phyloP scores from a whole-genome alignment of 257 asterid species.

The Nicotiana sylvestris region DNA sequence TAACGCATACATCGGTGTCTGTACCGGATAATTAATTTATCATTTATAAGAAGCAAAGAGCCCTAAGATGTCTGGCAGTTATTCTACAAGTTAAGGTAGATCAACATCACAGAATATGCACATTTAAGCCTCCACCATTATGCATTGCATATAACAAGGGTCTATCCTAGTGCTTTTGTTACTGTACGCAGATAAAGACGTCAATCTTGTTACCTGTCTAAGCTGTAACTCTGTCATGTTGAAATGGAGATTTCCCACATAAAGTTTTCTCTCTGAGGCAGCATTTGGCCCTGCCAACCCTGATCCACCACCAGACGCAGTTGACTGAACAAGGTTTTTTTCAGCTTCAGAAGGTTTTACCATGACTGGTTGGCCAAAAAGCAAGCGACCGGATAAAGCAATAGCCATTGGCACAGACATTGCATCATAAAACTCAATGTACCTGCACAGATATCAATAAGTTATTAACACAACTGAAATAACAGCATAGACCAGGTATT shows the following conservation, averaged over 20 bases:
- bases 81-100: background rate
- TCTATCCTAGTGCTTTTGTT: background rate
- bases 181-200: background rate
- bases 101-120: background rate
- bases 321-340: conserved; percentile 96
- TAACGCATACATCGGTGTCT: background rate
- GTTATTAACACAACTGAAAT: background rate
- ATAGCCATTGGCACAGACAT: conserved; percentile 99
- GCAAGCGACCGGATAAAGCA: conserved; percentile 85
- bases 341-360: conserved; percentile 99
- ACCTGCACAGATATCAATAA: conserved; percentile 42
- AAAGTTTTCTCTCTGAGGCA: conserved; percentile 84
- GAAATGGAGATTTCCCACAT: conserved; percentile 93
- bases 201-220: conserved; percentile 53
- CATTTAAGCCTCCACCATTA: background rate
- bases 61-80: background rate
- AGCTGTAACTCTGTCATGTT: conserved; percentile 96
- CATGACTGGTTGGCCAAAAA: conserved; percentile 98
- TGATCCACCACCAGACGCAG: conserved; percentile 59
- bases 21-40: background rate
- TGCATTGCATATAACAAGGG: background rate
- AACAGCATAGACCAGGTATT: background rate
- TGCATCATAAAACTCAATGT: conserved; percentile 89
- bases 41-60: background rate
- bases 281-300: conserved; percentile 87